phyloP scores from a whole-genome alignment of 2,329 filamentous ascomycete species.

The Pseudomassariella vexata region DNA sequence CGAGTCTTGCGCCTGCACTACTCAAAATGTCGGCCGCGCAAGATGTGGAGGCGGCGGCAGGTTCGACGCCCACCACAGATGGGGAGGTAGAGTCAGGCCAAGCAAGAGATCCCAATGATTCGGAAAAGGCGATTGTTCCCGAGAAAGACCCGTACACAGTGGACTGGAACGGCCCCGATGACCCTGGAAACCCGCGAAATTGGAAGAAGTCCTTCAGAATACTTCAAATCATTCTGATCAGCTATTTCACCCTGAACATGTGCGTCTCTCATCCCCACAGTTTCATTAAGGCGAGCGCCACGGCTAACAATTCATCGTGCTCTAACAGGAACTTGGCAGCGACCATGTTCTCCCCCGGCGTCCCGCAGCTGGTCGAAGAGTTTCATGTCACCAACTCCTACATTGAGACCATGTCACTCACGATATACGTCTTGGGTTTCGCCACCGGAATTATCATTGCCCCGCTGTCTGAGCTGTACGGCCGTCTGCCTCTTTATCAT shows the following conservation, averaged over 20 bases:
- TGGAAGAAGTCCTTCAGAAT: constrained; percentile 51
- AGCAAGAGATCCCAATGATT: too few relatives aligned
- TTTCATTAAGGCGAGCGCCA: too few relatives aligned
- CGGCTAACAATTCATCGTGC: too few relatives aligned
- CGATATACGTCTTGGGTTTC: constrained; percentile 8
- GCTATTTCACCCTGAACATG: constrained; percentile 36
- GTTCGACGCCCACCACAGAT: too few relatives aligned
- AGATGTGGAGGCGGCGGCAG: too few relatives aligned
- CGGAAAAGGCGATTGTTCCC: too few relatives aligned
- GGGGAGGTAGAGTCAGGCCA: too few relatives aligned
- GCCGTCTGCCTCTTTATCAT: constrained; percentile 47
- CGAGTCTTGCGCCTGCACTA: too few relatives aligned
- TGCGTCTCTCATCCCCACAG: background rate
- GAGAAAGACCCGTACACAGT: too few relatives aligned
- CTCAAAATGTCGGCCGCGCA: too few relatives aligned
- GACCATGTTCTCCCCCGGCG: constrained; percentile 9
- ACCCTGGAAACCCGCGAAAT: constrained; percentile 47
- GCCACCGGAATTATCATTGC: constrained; percentile 46
- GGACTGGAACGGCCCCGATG: constrained; percentile 45
- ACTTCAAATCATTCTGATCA: constrained; percentile 38
- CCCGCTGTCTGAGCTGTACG: constrained; percentile 55
- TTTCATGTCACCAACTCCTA: constrained; percentile 4
- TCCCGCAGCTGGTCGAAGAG: constrained; percentile 2
- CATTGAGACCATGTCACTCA: constrained; percentile 4
- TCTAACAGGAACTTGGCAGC: constrained; percentile 9